Evolutionary conservation across 2,329 filamentous ascomycete genomes (phyloP).

Genomic region (Fusarium sp.): DNA sequence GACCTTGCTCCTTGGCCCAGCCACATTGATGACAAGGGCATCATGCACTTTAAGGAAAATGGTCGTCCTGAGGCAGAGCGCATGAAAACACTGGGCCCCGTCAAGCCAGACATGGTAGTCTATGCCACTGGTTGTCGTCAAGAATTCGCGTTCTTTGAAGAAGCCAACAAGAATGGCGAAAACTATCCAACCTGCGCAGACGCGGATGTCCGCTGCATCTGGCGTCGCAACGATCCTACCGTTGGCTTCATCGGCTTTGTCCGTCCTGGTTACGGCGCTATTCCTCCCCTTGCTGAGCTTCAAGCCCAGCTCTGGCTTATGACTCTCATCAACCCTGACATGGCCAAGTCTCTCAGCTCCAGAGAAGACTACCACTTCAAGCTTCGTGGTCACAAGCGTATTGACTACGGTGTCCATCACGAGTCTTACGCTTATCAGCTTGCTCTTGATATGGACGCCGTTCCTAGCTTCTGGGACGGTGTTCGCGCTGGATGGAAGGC

Average conservation of each 20-base stretch:
- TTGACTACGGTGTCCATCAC: background rate
- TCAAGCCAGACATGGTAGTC: background rate
- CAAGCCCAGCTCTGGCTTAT: slow-evolving; percentile 55
- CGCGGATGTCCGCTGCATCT: background rate
- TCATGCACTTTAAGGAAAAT: slow-evolving; percentile 48
- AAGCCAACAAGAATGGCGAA: background rate
- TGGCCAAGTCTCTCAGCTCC: background rate
- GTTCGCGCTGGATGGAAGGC: background rate
- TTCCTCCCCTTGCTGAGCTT: background rate
- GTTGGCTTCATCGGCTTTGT: background rate
- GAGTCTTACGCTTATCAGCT: background rate
- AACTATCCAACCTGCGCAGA: background rate
- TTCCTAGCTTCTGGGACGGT: background rate
- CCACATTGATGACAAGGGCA: slow-evolving; percentile 46
- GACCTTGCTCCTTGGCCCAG: slow-evolving; percentile 52
- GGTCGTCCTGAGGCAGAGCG: slow-evolving; percentile 46
- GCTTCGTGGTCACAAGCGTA: background rate
- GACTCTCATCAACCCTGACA: slow-evolving; percentile 1
- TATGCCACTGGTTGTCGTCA: background rate
- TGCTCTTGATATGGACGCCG: background rate
- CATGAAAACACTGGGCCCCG: slow-evolving; percentile 38
- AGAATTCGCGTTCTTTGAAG: background rate
- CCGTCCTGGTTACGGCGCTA: background rate
- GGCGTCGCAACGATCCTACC: background rate
- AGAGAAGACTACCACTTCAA: background rate